Percentiles rank a stretch among this genome's conserved stretches.
phyloP scores from a whole-genome alignment of 805 yeast species.

The Candida dendrica region DNA sequence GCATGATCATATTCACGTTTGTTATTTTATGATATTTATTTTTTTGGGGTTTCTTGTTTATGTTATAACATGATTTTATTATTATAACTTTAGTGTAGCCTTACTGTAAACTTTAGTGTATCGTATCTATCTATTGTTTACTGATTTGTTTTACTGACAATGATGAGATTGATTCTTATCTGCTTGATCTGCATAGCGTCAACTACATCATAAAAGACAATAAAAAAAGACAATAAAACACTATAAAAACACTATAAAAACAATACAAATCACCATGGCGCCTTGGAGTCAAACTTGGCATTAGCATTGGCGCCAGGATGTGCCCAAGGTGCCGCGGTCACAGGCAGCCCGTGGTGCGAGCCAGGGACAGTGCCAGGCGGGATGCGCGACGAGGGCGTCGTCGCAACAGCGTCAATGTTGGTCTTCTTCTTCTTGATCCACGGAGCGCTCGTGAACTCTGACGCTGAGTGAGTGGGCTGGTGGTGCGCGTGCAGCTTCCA shows the following conservation, averaged over 20 bases:
- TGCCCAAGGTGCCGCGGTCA: slow-evolving; percentile 16
- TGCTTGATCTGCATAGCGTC: no score
- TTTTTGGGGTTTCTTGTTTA: not conserved
- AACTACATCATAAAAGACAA: no score
- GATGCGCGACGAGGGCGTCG: not conserved
- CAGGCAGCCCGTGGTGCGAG: not conserved
- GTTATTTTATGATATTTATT: not conserved
- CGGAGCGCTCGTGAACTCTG: not conserved
- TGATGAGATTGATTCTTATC: no score
- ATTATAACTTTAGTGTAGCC: no score
- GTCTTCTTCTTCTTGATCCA: not conserved
- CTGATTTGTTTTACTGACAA: no score
- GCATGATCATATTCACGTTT: not conserved
- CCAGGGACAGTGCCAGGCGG: slow-evolving; percentile 1
- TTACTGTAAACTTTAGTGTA: no score
- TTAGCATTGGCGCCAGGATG: not conserved
- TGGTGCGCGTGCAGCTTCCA: not conserved
- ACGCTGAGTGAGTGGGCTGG: not conserved
- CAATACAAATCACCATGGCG: not conserved
- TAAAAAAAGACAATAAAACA: no score
- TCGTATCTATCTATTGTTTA: no score
- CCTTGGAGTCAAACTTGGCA: slow-evolving; percentile 2
- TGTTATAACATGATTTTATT: not conserved
- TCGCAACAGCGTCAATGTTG: not conserved
- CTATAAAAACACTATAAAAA: no score